Evolutionary conservation across 2,329 filamentous ascomycete species (phyloP).

Genomic region (Triangularia verruculosa): DNA sequence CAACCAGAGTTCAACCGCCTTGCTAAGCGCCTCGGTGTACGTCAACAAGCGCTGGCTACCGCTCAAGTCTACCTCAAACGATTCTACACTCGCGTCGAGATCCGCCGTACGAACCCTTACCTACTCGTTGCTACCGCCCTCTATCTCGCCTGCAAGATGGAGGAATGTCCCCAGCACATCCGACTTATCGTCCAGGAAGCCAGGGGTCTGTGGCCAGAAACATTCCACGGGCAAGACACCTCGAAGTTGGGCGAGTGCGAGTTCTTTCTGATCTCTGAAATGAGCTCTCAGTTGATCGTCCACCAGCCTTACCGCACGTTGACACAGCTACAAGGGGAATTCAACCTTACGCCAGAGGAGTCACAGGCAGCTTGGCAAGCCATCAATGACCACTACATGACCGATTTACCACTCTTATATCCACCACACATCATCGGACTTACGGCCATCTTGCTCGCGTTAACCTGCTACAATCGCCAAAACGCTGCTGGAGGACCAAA

Average conservation of each 20-base stretch:
- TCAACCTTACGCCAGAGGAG: constrained; percentile 75
- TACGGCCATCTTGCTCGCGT: constrained; percentile 76
- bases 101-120: constrained; percentile 89
- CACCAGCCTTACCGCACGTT: constrained; percentile 89
- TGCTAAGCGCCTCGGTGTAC: constrained; percentile 76
- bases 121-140: constrained; percentile 89
- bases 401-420: constrained; percentile 81
- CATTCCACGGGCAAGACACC: constrained; percentile 71
- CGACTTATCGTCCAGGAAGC: constrained; percentile 85
- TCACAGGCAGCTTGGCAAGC: constrained; percentile 73
- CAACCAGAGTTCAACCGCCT: constrained; percentile 72
- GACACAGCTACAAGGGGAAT: constrained; percentile 64
- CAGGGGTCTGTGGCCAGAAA: constrained; percentile 75
- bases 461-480: constrained; percentile 48
- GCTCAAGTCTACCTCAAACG: constrained; percentile 93
- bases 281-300: constrained; percentile 84
- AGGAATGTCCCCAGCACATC: constrained; percentile 96
- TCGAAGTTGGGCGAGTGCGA: constrained; percentile 90
- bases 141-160: constrained; percentile 96
- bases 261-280: constrained; percentile 86
- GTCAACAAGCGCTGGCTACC: constrained; percentile 90
- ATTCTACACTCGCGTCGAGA: constrained; percentile 88
- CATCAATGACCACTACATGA: constrained; percentile 90
- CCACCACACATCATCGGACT: constrained; percentile 87
- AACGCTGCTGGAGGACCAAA: constrained; percentile 20